phyloP scores from a whole-genome alignment of 148 eudicot genomes.

The Simmondsia chinensis region DNA sequence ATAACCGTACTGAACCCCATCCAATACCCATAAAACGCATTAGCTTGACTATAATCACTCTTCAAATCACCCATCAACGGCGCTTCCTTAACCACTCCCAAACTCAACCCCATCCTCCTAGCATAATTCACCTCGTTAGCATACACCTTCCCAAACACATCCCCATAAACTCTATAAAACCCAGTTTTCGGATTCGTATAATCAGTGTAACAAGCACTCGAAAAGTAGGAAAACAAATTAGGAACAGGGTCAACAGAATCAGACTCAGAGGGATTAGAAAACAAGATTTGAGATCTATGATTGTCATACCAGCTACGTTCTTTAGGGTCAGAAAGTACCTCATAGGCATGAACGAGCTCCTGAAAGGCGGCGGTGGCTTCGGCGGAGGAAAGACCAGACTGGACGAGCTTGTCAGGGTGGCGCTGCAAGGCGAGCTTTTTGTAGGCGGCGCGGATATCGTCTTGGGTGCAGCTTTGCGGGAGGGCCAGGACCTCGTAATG shows the following conservation, averaged over 20 bases:
- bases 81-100: constrained; percentile 64
- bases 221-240: constrained; percentile 61
- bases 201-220: constrained; percentile 63
- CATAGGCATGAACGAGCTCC: constrained; percentile 88
- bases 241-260: constrained; percentile 25
- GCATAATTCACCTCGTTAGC: constrained; percentile 57
- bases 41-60: constrained; percentile 72
- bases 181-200: constrained; percentile 45
- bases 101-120: constrained; percentile 50
- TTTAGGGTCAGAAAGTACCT: constrained; percentile 74
- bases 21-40: constrained; percentile 92
- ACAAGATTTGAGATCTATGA: constrained; percentile 84
- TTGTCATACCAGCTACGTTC: constrained; percentile 97
- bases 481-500: constrained; percentile 72
- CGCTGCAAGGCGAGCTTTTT: constrained; percentile 83
- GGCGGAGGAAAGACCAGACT: constrained; percentile 53
- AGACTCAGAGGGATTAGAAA: constrained; percentile 17
- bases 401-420: constrained; percentile 89
- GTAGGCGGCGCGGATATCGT: constrained; percentile 85
- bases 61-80: constrained; percentile 75
- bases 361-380: constrained; percentile 88
- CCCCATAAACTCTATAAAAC: constrained; percentile 75
- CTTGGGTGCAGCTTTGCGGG: constrained; percentile 50
- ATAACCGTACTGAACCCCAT: constrained; percentile 63
- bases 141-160: constrained; percentile 55